phyloP scores from a whole-genome alignment of 2,329 filamentous ascomycete species.

The Aspergillus tanneri region DNA sequence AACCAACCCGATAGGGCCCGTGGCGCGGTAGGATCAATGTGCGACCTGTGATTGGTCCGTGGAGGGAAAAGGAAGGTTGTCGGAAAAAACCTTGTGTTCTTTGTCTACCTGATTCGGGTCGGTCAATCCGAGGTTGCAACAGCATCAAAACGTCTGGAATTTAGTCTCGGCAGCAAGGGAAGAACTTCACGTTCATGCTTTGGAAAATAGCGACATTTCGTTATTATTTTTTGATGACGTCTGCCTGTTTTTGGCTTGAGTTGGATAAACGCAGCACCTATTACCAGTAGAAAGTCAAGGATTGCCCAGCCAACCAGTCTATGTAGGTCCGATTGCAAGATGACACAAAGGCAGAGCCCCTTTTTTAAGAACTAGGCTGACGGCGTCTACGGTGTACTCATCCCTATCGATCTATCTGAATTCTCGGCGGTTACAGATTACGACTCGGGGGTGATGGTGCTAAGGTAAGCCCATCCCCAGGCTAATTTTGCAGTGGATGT shows the following conservation, averaged over 20 bases:
- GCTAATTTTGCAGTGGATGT: not conserved
- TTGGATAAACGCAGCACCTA: too few species aligned
- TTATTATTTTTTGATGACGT: too few species aligned
- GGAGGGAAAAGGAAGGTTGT: not conserved
- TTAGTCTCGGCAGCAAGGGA: not conserved
- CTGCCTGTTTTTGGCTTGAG: not conserved
- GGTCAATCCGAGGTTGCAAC: constrained; percentile 5
- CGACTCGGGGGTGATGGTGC: not conserved
- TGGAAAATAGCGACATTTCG: too few species aligned
- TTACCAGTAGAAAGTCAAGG: not conserved
- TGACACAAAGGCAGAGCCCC: not conserved
- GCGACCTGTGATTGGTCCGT: constrained; percentile 11
- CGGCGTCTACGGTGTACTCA: not conserved
- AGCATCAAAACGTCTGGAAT: not conserved
- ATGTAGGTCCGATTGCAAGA: not conserved
- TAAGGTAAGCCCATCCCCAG: not conserved
- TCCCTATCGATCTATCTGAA: not conserved
- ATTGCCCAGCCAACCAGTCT: not conserved
- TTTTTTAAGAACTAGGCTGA: constrained; percentile 7
- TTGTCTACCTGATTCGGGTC: constrained; percentile 2
- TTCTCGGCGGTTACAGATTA: constrained; percentile 12
- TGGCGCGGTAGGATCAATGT: constrained; percentile 14
- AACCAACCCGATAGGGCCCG: constrained; percentile 22
- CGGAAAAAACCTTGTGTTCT: not conserved
- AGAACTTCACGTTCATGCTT: not conserved